phyloP scores from a whole-genome alignment of 108 stramenopile species.

The Cylindrotheca closterium region DNA sequence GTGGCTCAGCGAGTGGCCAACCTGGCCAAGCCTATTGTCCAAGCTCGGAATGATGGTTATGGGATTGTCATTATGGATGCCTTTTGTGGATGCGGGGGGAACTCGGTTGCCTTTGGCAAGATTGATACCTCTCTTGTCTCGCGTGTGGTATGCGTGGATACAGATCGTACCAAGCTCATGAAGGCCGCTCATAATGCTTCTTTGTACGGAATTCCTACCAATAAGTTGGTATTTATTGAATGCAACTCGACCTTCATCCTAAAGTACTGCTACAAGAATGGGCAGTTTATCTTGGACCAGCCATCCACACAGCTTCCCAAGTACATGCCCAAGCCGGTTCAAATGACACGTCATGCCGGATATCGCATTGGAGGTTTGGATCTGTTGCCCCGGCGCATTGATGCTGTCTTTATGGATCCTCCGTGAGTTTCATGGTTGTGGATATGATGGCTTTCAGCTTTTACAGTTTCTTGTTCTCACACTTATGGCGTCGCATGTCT shows the following conservation, averaged over 20 bases:
- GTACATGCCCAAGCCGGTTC: conserved; percentile 53
- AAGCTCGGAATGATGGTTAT: conserved; percentile 5
- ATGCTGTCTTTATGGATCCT: conserved; percentile 86
- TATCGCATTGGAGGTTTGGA: conserved; percentile 78
- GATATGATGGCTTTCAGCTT: too few relatives aligned
- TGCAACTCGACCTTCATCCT: conserved; percentile 77
- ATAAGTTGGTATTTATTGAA: conserved; percentile 80
- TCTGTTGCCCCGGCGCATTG: conserved; percentile 57
- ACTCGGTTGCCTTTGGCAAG: conserved; percentile 84
- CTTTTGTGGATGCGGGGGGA: conserved; percentile 94
- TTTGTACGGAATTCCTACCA: conserved; percentile 80
- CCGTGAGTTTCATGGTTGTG: conserved; percentile 48
- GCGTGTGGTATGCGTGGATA: conserved; percentile 85
- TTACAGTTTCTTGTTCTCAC: too few relatives aligned
- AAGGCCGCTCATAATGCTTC: conserved; percentile 93
- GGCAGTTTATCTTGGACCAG: conserved; percentile 60
- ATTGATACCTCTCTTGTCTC: conserved; percentile 55
- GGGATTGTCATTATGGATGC: conserved; percentile 85
- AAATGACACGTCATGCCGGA: conserved; percentile 51
- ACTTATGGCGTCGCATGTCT: background rate
- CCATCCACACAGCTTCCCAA: conserved; percentile 33
- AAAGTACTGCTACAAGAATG: conserved; percentile 70
- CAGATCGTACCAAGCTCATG: conserved; percentile 83
- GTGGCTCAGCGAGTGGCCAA: conserved; percentile 65
- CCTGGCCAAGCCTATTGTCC: conserved; percentile 34